A percentile compares a stretch with the other conserved stretches of the same genome.
These are phyloP conservation scores for Diplotaxis tenuifolia DNA, from an alignment of 345 rosid genomes.

Conservation along the genomic window DNA sequence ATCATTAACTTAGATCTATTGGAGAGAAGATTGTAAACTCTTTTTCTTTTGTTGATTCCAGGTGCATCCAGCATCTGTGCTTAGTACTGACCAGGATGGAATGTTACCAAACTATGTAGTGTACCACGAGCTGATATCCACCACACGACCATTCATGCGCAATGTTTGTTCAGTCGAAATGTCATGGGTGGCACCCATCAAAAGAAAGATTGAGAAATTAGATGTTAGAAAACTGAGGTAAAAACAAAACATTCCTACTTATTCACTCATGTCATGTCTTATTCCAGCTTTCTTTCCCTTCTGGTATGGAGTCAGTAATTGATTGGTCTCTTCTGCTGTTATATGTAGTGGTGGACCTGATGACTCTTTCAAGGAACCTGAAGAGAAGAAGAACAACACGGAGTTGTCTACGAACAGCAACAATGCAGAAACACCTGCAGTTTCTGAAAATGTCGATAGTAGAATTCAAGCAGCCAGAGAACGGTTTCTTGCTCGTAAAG, in stretches of 20 bases:
- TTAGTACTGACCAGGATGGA: constrained; percentile 67
- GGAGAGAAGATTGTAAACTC: neutral
- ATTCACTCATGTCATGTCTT: neutral
- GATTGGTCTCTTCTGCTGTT: constrained; percentile 3
- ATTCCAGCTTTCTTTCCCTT: neutral
- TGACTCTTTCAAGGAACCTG: constrained; percentile 29
- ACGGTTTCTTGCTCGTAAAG: constrained; percentile 87
- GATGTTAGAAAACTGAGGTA: constrained; percentile 74
- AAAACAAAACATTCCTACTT: neutral
- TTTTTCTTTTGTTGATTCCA: constrained; percentile 7
- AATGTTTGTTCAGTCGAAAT: constrained; percentile 68
- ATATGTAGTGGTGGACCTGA: constrained; percentile 64
- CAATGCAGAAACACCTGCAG: constrained; percentile 27
- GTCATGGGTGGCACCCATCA: constrained; percentile 67
- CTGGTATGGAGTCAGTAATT: neutral
- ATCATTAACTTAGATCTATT: neutral
- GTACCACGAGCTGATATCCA: constrained; percentile 79
- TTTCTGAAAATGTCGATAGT: constrained; percentile 46
- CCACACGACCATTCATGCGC: constrained; percentile 82
- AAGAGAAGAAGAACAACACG: constrained; percentile 40
- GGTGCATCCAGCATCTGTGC: constrained; percentile 88
- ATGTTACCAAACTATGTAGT: constrained; percentile 70
- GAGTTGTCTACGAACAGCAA: constrained; percentile 31
- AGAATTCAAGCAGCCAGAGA: constrained; percentile 83
- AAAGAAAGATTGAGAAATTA: constrained; percentile 68